Percentiles rank a stretch among this genome's conserved stretches.
Conservation (phyloP, 345 rosid genomes). For the Ceriops decandra region DNA sequence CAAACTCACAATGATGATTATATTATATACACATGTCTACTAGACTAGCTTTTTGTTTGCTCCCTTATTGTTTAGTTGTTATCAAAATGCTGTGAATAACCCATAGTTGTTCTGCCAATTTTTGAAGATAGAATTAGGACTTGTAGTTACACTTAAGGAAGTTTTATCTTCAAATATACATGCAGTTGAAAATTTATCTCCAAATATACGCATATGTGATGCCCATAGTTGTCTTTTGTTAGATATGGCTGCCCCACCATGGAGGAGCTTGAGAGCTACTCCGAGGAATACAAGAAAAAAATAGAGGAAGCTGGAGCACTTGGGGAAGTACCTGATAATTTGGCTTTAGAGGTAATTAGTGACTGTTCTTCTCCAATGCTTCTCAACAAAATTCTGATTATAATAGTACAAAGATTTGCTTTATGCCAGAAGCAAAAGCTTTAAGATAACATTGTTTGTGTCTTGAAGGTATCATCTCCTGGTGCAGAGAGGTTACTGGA, state of each 20-base stretch:
- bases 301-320: slow-evolving; percentile 74
- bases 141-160: too few species aligned
- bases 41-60: too few species aligned
- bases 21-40: too few species aligned
- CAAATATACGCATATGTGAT: not conserved
- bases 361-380: slow-evolving; percentile 2
- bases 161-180: too few species aligned
- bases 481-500: slow-evolving; percentile 81
- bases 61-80: too few species aligned
- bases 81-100: not conserved
- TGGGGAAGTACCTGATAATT: slow-evolving; percentile 61
- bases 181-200: not conserved
- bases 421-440: not conserved
- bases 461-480: slow-evolving; percentile 74
- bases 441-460: slow-evolving; percentile 5
- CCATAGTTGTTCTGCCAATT: not conserved
- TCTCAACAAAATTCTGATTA: not conserved
- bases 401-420: not conserved
- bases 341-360: slow-evolving; percentile 73
- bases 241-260: slow-evolving; percentile 88
- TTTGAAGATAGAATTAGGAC: not conserved
- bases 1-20: too few species aligned
- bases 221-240: not conserved
- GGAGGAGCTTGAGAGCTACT: slow-evolving; percentile 73
- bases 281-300: slow-evolving; percentile 63